Evolutionary conservation across 176 grass and related monocot species (phyloP), one percentile per base, ranked within the genome.

Genomic region (Areca catechu): DNA sequence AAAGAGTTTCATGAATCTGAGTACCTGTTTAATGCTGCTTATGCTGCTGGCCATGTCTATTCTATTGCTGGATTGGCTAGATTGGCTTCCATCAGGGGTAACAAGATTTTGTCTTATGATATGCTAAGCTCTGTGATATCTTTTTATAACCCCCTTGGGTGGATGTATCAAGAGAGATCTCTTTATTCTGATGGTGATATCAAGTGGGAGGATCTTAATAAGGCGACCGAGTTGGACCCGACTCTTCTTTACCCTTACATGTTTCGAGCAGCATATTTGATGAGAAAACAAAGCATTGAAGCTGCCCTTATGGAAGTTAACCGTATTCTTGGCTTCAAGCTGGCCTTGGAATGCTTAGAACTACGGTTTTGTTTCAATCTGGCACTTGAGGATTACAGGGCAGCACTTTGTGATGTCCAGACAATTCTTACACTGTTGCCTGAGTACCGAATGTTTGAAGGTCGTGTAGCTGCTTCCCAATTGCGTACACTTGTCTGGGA

Each of bases 141-240:
- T 37, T 88, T 84, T 57, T 83, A 67, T 30, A 76, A 76, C 70
- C 94, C 94, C 52, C 88, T 92, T 51, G 94, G 94, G 53, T 98
- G 94, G 94, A 93, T 93, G 94, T 89, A 92, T 74, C 88, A 92
- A 80, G 94, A 98, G 70, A 85, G 88, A 69, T 76, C 88, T 51
- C 60, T 98, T 20, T 92, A 98, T 79, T 70, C 81, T 55, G 88
- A 93, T 34, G 78, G 79, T 68, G 94, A 98, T 24, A 76, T 34
- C 58, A 98, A 89, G 70, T 68, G 83, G 57, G 81, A 92, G 62
- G 83, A 90, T 86, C 94, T 98, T 58, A 85, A 73, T 49, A 98
- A 80, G 85, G 94, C 84, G 21, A 98, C 94, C 15, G 88, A 89
- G 22, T 73, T 82, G 43, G 88, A 98, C 20, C 94, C 94, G 53